Evolutionary conservation across 345 rosid species (phyloP).

Genomic region (Hibiscus syriacus): DNA sequence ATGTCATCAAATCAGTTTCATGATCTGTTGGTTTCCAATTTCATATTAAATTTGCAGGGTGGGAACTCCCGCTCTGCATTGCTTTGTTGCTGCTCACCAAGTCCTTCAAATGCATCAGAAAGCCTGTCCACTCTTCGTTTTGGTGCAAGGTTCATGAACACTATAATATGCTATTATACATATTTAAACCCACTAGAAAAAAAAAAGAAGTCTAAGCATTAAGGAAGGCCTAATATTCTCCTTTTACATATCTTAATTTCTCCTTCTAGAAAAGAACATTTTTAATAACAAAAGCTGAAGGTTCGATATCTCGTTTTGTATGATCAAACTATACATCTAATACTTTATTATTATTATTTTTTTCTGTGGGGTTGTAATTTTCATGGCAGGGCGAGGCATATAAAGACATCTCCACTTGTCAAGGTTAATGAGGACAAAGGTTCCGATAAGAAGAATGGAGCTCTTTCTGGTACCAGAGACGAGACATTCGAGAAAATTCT

Average conservation of each 20-base stretch:
- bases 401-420: constrained; percentile 53
- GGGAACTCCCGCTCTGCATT: constrained; percentile 76
- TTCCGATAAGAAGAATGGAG: constrained; percentile 25
- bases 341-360: not conserved
- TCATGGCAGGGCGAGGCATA: constrained; percentile 70
- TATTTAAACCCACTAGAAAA: not conserved
- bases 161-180: not conserved
- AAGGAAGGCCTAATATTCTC: not conserved
- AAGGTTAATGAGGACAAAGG: constrained; percentile 31
- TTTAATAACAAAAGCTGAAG: too few relatives aligned
- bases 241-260: too few relatives aligned
- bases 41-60: constrained; percentile 41
- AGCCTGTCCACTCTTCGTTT: constrained; percentile 84
- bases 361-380: constrained; percentile 1
- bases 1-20: constrained; percentile 1
- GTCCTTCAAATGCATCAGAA: constrained; percentile 71
- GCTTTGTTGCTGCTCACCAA: constrained; percentile 89
- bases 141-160: constrained; percentile 61
- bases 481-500: constrained; percentile 40
- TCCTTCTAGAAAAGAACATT: not conserved
- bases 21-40: constrained; percentile 9
- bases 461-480: constrained; percentile 27
- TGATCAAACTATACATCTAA: not conserved
- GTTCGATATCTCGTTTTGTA: too few relatives aligned
- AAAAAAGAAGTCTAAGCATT: not conserved